phyloP scores from a whole-genome alignment of 1,284 basidiomycete genomes.

The Cutaneotrichosporon cyanovorans region DNA sequence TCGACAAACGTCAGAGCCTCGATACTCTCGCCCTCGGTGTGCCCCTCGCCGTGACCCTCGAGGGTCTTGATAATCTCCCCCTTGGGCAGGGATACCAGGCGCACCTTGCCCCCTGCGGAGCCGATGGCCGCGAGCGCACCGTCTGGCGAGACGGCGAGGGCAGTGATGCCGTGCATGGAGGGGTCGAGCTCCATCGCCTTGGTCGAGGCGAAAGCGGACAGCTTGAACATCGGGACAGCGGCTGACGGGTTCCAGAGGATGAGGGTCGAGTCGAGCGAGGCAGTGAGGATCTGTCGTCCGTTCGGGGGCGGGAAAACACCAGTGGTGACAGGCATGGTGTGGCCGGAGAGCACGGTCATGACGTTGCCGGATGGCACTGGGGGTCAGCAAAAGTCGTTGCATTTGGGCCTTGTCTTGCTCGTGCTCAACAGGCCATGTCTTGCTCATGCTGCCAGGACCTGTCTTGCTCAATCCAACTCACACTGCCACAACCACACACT shows the following conservation, averaged over 20 bases:
- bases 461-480: too few relatives aligned
- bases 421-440: too few relatives aligned
- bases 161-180: conserved; percentile 66
- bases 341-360: conserved; percentile 93
- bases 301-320: conserved; percentile 66
- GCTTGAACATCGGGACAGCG: conserved; percentile 58
- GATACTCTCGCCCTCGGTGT: conserved; percentile 79
- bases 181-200: conserved; percentile 53
- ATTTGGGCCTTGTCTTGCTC: too few relatives aligned
- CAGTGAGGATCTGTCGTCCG: conserved; percentile 81
- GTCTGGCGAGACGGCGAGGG: conserved; percentile 72
- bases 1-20: conserved; percentile 84
- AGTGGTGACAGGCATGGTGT: conserved; percentile 74
- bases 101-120: conserved; percentile 70
- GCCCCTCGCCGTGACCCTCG: conserved; percentile 78
- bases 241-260: conserved; percentile 85
- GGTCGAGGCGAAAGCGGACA: conserved; percentile 43
- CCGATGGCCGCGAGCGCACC: conserved; percentile 84
- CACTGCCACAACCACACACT: conserved; percentile 98
- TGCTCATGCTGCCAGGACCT: too few relatives aligned
- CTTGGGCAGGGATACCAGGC: conserved; percentile 76
- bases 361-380: conserved; percentile 84
- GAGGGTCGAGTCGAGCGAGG: conserved; percentile 72
- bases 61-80: conserved; percentile 74
- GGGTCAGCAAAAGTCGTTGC: background rate